Base-by-base conservation (phyloP, 495 filamentous ascomycete species). In the Friedmanniomyces simplex region DNA sequence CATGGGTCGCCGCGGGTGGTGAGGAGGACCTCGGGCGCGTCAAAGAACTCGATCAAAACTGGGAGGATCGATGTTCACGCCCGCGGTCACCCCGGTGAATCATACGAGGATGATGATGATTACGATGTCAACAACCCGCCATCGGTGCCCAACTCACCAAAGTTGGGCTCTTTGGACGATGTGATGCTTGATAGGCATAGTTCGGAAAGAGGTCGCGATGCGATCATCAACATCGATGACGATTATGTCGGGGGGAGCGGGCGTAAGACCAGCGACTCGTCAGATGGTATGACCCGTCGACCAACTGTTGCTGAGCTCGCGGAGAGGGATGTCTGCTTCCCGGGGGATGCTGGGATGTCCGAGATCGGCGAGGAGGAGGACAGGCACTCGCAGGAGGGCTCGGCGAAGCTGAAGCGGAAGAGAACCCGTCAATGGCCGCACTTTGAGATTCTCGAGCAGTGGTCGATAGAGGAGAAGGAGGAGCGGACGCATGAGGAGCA, bases 61-160 rank as follows among this genome's bases (percentile, higher is more conserved):
- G 39, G 61, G 24, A 42, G 52, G 42, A 54, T 28, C 21, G 49
- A 45, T 16, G 41, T 51, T 24, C 60, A 56, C 26, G 20, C 50
- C 34, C 52, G 39, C 18, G 14, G 18, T 13, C 39, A 43, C 18
- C 39, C 39, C 14, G 39, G 39, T 5, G 58, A 21, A 50, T 21
- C 11, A 6, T 24, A 49, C 46, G 46, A 28, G 25, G 46, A 49
- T 26, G 60, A 34, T 21, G 47, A 57, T 21, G 46, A 77, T 32
- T 90, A 89, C 68, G 85, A 95, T 79, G 80, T 97, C 57, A 98
- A 98, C 65, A 95, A 96, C 64, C 93, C 93, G n/a, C 93, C 93
- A 0, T 97, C 93, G 0, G 81, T 95, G 20, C 93, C 93, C 0
- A 82, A 80, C 5, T 85, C 87, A 20, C 93, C 93, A 0, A 72